These are phyloP conservation scores for Blepharisma japonicum DNA, from an alignment of 73 alveolate species.

Conservation along the genomic window DNA sequence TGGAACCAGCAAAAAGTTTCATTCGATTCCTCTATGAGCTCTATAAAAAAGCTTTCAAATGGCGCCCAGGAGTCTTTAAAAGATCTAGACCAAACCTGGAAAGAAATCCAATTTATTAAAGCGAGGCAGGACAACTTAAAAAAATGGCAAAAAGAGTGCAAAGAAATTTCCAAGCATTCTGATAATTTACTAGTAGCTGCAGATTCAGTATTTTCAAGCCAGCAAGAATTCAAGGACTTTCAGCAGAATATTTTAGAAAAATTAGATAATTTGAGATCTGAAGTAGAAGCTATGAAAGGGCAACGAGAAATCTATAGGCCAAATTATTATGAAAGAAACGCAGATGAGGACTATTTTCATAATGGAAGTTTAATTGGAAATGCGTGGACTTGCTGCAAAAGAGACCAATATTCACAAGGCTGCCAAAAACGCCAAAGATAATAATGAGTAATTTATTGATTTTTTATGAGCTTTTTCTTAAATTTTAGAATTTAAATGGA, in stretches of 20 bases:
- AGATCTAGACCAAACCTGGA: background rate
- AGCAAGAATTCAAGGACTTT: background rate
- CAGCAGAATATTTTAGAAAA: background rate
- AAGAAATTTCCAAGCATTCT: background rate
- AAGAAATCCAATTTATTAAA: constrained; percentile 6
- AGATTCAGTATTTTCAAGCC: constrained; percentile 12
- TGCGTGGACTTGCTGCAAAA: too few species aligned
- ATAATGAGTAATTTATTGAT: background rate
- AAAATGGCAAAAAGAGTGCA: constrained; percentile 24
- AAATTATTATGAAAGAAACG: too few species aligned
- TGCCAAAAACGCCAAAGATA: constrained; percentile 11
- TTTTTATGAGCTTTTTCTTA: background rate
- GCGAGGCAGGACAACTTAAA: background rate
- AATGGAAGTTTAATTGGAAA: too few species aligned
- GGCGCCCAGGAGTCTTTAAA: background rate
- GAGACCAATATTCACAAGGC: background rate
- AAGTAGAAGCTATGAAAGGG: background rate
- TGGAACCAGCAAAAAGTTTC: too few species aligned
- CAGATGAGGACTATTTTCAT: too few species aligned
- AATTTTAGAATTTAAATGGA: constrained; percentile 39
- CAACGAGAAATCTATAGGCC: too few species aligned
- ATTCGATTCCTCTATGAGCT: too few species aligned
- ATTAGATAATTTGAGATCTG: background rate
- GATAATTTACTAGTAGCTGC: constrained; percentile 22
- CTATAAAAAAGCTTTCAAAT: background rate